A percentile compares a stretch with the other conserved stretches of the same genome.
phyloP scores from a whole-genome alignment of 129 eudicot species.

The Helichrysum umbraculigerum region DNA sequence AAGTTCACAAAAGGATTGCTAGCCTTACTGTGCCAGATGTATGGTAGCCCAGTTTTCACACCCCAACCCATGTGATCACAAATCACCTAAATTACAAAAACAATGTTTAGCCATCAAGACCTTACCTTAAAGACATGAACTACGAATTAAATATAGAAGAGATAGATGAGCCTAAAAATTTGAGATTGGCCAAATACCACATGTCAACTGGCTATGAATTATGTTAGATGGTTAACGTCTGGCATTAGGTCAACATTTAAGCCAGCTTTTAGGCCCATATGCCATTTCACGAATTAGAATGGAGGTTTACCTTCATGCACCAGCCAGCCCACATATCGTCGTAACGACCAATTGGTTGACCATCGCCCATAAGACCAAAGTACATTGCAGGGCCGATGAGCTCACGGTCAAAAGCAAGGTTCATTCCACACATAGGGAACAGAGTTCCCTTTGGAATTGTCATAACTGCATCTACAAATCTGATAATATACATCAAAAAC shows the following conservation, averaged over 20 bases:
- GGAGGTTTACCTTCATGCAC: conserved; percentile 61
- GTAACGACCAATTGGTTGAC: conserved; percentile 71
- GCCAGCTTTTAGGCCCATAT: background rate
- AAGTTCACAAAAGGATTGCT: conserved; percentile 75
- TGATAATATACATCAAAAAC: conserved; percentile 8
- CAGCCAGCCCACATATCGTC: conserved; percentile 90
- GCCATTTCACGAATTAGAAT: background rate
- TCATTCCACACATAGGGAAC: conserved; percentile 87
- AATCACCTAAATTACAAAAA: conserved; percentile 43
- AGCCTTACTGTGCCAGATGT: conserved; percentile 85
- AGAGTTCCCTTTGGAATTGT: conserved; percentile 79
- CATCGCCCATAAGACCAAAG: conserved; percentile 85
- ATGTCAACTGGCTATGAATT: no score
- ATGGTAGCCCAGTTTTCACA: conserved; percentile 63
- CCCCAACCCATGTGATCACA: conserved; percentile 70
- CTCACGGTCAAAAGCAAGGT: conserved; percentile 68
- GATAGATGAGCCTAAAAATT: background rate
- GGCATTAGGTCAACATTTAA: background rate
- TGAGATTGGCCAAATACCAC: no score
- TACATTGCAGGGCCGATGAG: conserved; percentile 83
- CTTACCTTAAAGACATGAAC: background rate
- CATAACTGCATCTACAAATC: conserved; percentile 71
- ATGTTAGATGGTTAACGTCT: background rate
- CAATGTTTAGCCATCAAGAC: conserved; percentile 1
- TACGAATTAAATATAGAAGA: background rate